These are phyloP conservation scores for Candida wancherniae DNA, from an alignment of 805 yeast species.

Conservation along the genomic window DNA sequence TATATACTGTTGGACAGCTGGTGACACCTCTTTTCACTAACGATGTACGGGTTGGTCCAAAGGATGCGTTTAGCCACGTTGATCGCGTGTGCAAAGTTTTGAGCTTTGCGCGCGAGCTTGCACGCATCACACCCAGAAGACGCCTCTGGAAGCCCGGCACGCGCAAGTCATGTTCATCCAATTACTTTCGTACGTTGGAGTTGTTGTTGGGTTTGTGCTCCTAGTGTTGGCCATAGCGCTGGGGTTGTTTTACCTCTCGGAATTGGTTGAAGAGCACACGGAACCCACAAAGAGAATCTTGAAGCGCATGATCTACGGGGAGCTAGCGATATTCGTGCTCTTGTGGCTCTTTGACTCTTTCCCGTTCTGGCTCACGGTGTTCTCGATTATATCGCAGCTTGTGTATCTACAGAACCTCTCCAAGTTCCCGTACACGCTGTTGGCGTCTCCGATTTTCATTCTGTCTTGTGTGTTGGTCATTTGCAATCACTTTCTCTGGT, in stretches of 20 bases:
- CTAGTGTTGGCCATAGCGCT: slow-evolving; percentile 64
- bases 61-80: no score
- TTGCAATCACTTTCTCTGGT: slow-evolving; percentile 85
- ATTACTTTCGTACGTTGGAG: slow-evolving; percentile 36
- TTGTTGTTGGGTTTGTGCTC: slow-evolving; percentile 36
- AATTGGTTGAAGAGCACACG: slow-evolving; percentile 88
- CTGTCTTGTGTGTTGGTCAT: slow-evolving; percentile 68
- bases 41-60: no score
- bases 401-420: slow-evolving; percentile 73
- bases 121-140: no score
- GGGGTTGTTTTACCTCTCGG: slow-evolving; percentile 86
- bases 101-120: no score
- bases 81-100: no score
- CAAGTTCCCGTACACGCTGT: slow-evolving; percentile 77
- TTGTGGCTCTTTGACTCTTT: slow-evolving; percentile 73
- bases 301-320: slow-evolving; percentile 54
- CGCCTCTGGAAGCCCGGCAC: background rate
- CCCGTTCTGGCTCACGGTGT: slow-evolving; percentile 62
- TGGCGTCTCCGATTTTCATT: slow-evolving; percentile 68
- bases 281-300: slow-evolving; percentile 76
- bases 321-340: slow-evolving; percentile 51
- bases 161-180: slow-evolving; percentile 32
- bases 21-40: no score
- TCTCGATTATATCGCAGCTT: slow-evolving; percentile 66
- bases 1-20: no score